Conservation (phyloP, 1,139 yeast genomes). For the Nakaseomyces bracarensis region DNA sequence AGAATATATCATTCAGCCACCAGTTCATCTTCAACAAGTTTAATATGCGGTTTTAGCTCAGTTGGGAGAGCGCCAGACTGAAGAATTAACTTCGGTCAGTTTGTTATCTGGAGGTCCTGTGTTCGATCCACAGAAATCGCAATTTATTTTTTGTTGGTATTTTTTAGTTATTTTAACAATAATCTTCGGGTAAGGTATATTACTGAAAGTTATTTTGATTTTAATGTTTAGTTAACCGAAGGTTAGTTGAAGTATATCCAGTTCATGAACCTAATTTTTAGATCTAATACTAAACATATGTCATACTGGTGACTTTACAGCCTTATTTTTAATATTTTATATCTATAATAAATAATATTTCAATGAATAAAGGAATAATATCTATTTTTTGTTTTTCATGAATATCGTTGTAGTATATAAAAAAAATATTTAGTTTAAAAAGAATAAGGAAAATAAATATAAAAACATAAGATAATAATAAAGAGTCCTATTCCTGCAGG, state of each 20-base stretch:
- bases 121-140: slow-evolving; percentile 88
- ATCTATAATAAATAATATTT: too few relatives aligned
- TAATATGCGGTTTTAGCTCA: slow-evolving; percentile 25
- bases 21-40: background rate
- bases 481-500: background rate
- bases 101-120: slow-evolving; percentile 72
- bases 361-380: too few relatives aligned
- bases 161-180: slow-evolving; percentile 5
- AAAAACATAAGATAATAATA: background rate
- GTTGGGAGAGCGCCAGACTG: slow-evolving; percentile 30
- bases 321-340: too few relatives aligned
- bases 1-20: too few relatives aligned
- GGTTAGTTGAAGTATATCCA: too few relatives aligned
- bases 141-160: slow-evolving; percentile 33
- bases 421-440: too few relatives aligned
- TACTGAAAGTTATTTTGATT: background rate
- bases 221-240: background rate
- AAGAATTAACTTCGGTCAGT: slow-evolving; percentile 17
- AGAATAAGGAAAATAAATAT: background rate
- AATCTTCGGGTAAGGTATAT: background rate
- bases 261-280: too few relatives aligned
- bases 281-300: too few relatives aligned
- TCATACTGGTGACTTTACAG: too few relatives aligned
- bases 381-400: too few relatives aligned
- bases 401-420: too few relatives aligned